Percentiles rank a stretch among this genome's conserved stretches.
Conservation (phyloP, 2,329 filamentous ascomycete genomes). For the Hypomyces perniciosus region DNA sequence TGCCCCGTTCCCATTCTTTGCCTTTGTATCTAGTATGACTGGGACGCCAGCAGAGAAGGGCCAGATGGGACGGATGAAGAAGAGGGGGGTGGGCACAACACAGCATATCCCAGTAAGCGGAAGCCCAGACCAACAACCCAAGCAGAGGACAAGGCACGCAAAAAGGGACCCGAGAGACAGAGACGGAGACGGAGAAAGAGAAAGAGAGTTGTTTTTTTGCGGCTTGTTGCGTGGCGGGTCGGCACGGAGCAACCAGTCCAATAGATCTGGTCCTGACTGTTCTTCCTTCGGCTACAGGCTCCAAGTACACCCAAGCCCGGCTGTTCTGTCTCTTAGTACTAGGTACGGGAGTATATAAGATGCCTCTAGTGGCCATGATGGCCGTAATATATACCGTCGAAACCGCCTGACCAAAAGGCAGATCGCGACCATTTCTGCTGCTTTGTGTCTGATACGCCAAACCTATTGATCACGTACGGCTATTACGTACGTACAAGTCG, state of each 20-base stretch:
- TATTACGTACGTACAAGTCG: neutral
- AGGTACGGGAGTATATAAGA: neutral
- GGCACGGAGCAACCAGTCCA: slow-evolving; percentile 1
- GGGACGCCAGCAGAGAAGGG: too few species aligned
- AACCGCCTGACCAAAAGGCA: neutral
- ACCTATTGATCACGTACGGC: neutral
- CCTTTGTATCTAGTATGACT: too few species aligned
- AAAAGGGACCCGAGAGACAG: neutral
- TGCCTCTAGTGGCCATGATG: neutral
- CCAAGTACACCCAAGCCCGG: slow-evolving; percentile 1
- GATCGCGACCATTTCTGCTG: neutral
- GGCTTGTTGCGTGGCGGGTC: slow-evolving; percentile 8
- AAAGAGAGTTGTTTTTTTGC: slow-evolving; percentile 1
- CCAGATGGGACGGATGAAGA: neutral
- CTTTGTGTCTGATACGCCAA: neutral
- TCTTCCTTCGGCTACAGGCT: neutral
- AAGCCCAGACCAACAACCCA: neutral
- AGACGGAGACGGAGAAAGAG: neutral
- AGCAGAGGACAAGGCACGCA: too few species aligned
- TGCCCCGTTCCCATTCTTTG: too few species aligned
- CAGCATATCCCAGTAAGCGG: neutral
- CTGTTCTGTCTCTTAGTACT: too few species aligned
- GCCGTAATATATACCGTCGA: neutral
- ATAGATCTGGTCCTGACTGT: neutral
- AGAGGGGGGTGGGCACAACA: neutral